Evolutionary conservation across 345 rosid species (phyloP).

Genomic region (Geranium rotundifolium): DNA sequence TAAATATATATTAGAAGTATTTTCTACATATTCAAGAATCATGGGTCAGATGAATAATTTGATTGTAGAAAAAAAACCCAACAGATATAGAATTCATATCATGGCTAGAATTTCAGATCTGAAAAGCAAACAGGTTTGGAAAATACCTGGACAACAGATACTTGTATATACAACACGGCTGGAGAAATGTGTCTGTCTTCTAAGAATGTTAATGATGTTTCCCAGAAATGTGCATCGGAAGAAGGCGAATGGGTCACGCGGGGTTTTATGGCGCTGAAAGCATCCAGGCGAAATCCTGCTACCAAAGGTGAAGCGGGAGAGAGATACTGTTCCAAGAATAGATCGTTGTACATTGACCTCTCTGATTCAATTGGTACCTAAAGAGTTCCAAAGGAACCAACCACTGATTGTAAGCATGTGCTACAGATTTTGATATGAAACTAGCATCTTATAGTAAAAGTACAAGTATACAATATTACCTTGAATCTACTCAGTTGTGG

Average conservation of each 20-base stretch:
- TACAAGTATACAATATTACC: slow-evolving; percentile 26
- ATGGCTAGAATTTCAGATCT: background rate
- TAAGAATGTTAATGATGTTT: slow-evolving; percentile 41
- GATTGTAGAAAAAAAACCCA: background rate
- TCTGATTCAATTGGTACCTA: slow-evolving; percentile 80
- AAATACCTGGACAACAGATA: slow-evolving; percentile 73
- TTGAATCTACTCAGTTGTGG: slow-evolving; percentile 77
- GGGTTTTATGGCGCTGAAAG: slow-evolving; percentile 67
- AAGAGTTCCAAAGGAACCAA: slow-evolving; percentile 7
- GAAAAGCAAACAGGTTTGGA: background rate
- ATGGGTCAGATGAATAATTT: background rate
- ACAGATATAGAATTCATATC: background rate
- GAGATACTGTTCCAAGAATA: slow-evolving; percentile 63
- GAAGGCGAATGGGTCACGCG: slow-evolving; percentile 74
- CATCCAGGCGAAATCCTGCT: slow-evolving; percentile 81
- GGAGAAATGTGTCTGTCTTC: slow-evolving; percentile 78
- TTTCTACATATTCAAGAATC: background rate
- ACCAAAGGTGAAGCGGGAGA: slow-evolving; percentile 71
- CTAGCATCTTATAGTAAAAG: slow-evolving; percentile 3
- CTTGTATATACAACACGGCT: slow-evolving; percentile 68
- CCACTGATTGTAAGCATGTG: slow-evolving; percentile 5
- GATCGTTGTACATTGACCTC: slow-evolving; percentile 56
- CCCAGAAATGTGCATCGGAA: slow-evolving; percentile 49
- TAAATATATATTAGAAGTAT: background rate
- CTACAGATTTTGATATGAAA: background rate